A percentile compares a stretch with the other conserved stretches of the same genome.
Evolutionary conservation across 1,284 basidiomycete genomes (phyloP).

Genomic region (Mrakiaceae sp.): DNA sequence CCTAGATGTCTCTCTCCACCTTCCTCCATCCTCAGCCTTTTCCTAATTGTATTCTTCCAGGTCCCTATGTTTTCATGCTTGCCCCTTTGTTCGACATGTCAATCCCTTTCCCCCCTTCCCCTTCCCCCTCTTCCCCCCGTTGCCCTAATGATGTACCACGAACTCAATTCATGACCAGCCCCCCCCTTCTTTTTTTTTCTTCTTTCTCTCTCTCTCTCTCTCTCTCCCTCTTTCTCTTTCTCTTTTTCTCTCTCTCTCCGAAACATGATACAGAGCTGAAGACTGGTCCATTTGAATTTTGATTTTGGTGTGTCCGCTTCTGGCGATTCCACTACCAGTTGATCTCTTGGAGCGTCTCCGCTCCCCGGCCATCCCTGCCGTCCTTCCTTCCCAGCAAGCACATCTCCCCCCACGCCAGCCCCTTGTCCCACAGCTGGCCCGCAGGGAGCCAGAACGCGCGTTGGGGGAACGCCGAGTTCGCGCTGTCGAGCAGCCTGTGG

Average conservation of each 20-base stretch:
- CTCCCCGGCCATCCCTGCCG: slow-evolving; percentile 14
- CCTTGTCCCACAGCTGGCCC: slow-evolving; percentile 48
- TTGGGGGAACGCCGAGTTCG: slow-evolving; percentile 57
- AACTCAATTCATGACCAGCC: not conserved
- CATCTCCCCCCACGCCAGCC: slow-evolving; percentile 41
- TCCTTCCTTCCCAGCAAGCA: slow-evolving; percentile 36
- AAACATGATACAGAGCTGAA: not conserved
- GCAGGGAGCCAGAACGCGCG: slow-evolving; percentile 63
- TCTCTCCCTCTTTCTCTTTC: not conserved
- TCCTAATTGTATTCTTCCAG: too few relatives aligned
- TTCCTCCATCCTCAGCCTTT: too few relatives aligned
- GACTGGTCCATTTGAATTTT: not conserved
- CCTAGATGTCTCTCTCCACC: not conserved
- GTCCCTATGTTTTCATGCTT: not conserved
- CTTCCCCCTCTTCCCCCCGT: not conserved
- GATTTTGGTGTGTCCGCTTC: not conserved
- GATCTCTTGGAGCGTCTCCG: not conserved
- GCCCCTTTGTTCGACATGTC: not conserved
- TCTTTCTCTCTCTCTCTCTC: not conserved
- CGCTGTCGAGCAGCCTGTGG: slow-evolving; percentile 65
- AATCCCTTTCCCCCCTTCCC: not conserved
- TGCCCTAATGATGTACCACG: not conserved
- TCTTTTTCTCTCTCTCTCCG: not conserved
- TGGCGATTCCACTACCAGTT: not conserved
- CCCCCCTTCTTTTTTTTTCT: not conserved